Conservation (phyloP, 2,329 filamentous ascomycete genomes). For the Paracoccidioides lutzii region DNA sequence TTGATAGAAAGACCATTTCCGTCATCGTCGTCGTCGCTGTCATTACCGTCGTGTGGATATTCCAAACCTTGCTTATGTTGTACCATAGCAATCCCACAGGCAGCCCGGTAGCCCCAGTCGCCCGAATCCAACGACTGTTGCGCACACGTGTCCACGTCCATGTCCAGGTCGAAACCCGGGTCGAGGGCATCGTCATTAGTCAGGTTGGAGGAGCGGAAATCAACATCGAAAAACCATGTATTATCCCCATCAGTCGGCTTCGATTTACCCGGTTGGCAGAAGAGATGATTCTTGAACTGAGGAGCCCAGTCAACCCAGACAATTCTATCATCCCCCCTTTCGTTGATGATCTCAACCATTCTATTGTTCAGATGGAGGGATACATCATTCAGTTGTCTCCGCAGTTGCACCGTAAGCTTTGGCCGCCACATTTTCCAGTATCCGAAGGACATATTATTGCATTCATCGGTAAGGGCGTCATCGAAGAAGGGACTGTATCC, state of each 20-base stretch:
- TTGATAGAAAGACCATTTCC: background rate
- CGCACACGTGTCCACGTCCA: conserved; percentile 6
- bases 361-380: conserved; percentile 15
- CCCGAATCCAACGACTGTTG: background rate
- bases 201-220: conserved; percentile 7
- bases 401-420: conserved; percentile 13
- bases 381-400: conserved; percentile 14
- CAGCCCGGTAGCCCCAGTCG: conserved; percentile 7
- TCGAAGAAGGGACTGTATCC: conserved; percentile 16
- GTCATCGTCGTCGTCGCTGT: background rate
- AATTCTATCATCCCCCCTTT: conserved; percentile 11
- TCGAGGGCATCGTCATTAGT: background rate
- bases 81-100: conserved; percentile 7
- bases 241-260: conserved; percentile 5
- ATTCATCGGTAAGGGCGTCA: conserved; percentile 12
- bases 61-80: background rate
- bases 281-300: conserved; percentile 16
- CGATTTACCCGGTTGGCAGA: conserved; percentile 14
- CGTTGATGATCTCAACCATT: conserved; percentile 14
- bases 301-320: conserved; percentile 17
- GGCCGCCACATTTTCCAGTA: conserved; percentile 8
- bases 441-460: conserved; percentile 7
- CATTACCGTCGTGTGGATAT: background rate
- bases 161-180: no score
- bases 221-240: conserved; percentile 19